phyloP scores from a whole-genome alignment of 176 grass and related monocot species.

The Eragrostis curvula region DNA sequence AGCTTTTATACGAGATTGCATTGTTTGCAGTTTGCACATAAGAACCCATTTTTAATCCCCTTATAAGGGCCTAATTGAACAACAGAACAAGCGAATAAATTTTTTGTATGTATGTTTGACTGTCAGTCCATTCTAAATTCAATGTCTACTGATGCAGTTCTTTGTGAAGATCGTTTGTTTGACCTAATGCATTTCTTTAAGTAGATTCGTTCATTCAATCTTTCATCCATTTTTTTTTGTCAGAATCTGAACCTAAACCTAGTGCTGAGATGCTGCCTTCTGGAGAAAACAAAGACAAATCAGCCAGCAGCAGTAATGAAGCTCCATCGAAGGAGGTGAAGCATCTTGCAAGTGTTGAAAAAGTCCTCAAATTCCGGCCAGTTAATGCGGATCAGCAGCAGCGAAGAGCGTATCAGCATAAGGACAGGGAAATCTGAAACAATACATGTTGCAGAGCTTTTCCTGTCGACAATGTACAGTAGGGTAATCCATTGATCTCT shows the following conservation, averaged over 20 bases:
- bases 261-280: not conserved
- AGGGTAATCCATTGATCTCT: not conserved
- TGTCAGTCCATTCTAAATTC: not conserved
- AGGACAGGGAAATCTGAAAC: constrained; percentile 24
- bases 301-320: constrained; percentile 31
- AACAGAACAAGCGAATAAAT: not conserved
- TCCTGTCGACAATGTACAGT: not conserved
- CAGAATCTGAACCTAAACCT: constrained; percentile 48
- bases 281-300: constrained; percentile 30
- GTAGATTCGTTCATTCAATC: not conserved
- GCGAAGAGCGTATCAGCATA: not conserved
- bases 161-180: not conserved
- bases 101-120: not conserved
- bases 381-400: constrained; percentile 19
- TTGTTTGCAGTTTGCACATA: not conserved
- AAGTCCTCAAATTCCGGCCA: constrained; percentile 71
- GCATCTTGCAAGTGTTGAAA: constrained; percentile 67
- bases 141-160: constrained; percentile 22
- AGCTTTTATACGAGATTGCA: not conserved
- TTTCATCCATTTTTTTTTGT: not conserved
- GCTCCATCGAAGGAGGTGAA: constrained; percentile 66
- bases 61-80: not conserved
- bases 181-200: not conserved
- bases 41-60: not conserved
- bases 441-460: not conserved